Evolutionary conservation across 176 grass and related monocot genomes (phyloP), one percentile per base, ranked within the genome.

Genomic region (Phoenix roebelenii): DNA sequence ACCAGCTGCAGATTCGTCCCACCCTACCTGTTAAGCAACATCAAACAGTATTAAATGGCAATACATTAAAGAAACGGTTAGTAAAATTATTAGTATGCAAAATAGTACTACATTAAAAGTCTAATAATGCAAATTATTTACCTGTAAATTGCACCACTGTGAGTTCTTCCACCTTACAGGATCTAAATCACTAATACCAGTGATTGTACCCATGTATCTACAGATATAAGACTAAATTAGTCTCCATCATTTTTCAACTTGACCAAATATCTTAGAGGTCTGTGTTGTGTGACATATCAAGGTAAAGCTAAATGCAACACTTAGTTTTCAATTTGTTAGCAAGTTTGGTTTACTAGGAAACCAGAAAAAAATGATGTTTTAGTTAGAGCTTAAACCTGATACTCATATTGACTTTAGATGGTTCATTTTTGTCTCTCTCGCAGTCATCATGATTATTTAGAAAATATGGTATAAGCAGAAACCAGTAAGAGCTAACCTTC

Each of bases 141-240:
- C 94, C 84, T 99, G 94, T 58, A 99, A 81, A 76, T 88, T 99
- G 16, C 85, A 79, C 94, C 94, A 99, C 20, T 99, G 94, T 25
- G 94, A 99, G 55, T 86, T 93, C 73, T 99, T 99, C 94, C 94
- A 99, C 64, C 94, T 83, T n/a, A 89, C 76, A 76, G 94, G 72
- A 73, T 99, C 88, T 69, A 99, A 67, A 58, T 99, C 94, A 62
- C 76, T 99, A 76, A 93, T 93, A 51, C 94, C 94, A 32, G 94
- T 99, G 67, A 99, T 85, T 2, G 94, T 99, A 69, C 94, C 94
- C 94, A 93, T 99, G 76, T 93, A 99, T 82, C 94, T 99, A 79
- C 73, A 75, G 61, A 59, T 18, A 15, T 59, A 48, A 58, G 16
- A 51, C 1, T 0, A 22, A 22, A 15, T 53, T 52, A 52, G 18